Evolutionary conservation across 164 flowering plant species (phyloP).

Genomic region (Vitis cinerea): DNA sequence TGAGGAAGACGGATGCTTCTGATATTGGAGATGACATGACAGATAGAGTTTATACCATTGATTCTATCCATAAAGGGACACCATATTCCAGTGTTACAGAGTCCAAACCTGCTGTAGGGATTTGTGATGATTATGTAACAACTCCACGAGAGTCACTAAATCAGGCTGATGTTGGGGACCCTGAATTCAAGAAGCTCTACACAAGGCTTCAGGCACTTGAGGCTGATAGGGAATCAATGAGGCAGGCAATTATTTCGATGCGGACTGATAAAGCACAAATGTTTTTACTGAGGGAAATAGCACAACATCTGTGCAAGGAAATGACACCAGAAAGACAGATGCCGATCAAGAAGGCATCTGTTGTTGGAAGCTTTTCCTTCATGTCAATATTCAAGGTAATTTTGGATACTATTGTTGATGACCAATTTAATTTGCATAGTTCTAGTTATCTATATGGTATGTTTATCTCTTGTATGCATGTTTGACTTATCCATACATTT

Average conservation of each 20-base stretch:
- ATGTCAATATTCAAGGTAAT: constrained; percentile 67
- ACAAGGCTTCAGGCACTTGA: constrained; percentile 94
- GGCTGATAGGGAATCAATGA: constrained; percentile 96
- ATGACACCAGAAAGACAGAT: constrained; percentile 54
- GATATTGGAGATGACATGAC: constrained; percentile 75
- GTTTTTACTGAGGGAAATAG: constrained; percentile 80
- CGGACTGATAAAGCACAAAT: constrained; percentile 90
- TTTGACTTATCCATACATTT: background rate
- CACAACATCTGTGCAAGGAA: constrained; percentile 81
- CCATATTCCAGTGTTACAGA: constrained; percentile 35
- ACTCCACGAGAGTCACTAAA: constrained; percentile 49
- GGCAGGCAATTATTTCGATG: constrained; percentile 85
- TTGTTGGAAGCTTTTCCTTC: constrained; percentile 44
- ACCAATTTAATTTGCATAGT: background rate
- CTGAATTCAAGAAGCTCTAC: constrained; percentile 81
- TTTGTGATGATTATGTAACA: constrained; percentile 42
- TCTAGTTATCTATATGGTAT: background rate
- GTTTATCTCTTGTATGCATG: background rate
- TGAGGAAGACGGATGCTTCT: constrained; percentile 47
- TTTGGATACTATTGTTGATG: background rate
- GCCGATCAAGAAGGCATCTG: constrained; percentile 51
- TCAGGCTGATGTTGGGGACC: constrained; percentile 49
- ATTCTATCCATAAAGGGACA: constrained; percentile 60
- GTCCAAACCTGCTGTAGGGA: constrained; percentile 37
- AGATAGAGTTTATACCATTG: constrained; percentile 85